phyloP scores from a whole-genome alignment of 768 basidiomycete species.

The Leccinum boreale region DNA sequence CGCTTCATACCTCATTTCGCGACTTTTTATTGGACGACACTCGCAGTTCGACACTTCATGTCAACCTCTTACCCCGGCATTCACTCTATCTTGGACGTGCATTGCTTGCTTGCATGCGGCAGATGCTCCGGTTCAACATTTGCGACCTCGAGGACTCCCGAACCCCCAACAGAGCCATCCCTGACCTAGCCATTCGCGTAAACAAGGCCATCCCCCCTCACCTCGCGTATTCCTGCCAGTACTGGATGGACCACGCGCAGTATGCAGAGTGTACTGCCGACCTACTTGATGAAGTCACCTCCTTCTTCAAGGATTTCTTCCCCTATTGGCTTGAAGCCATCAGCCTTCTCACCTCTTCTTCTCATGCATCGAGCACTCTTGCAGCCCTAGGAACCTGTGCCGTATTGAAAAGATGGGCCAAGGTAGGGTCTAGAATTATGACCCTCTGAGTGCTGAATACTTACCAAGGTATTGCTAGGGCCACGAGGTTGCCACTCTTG shows the following conservation, averaged over 20 bases:
- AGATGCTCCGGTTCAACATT: slow-evolving; percentile 38
- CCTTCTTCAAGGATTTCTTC: slow-evolving; percentile 24
- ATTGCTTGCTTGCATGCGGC: slow-evolving; percentile 31
- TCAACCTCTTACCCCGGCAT: slow-evolving; percentile 12
- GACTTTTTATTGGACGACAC: slow-evolving; percentile 30
- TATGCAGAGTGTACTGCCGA: slow-evolving; percentile 7
- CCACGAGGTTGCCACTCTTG: slow-evolving; percentile 11
- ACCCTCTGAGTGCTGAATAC: neutral
- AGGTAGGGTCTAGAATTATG: slow-evolving; percentile 5
- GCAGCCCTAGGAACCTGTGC: slow-evolving; percentile 12
- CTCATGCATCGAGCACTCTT: slow-evolving; percentile 1
- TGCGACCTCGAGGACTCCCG: slow-evolving; percentile 36
- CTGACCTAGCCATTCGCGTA: slow-evolving; percentile 16
- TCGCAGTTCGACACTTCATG: slow-evolving; percentile 23
- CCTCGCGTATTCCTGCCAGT: slow-evolving; percentile 36
- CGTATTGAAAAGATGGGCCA: slow-evolving; percentile 13
- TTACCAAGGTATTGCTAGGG: slow-evolving; percentile 9
- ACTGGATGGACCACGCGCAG: slow-evolving; percentile 34
- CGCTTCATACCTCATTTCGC: slow-evolving; percentile 35
- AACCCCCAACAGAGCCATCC: slow-evolving; percentile 26
- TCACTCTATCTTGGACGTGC: slow-evolving; percentile 22
- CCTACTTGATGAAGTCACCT: slow-evolving; percentile 13
- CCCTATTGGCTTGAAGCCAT: slow-evolving; percentile 41
- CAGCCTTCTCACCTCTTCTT: slow-evolving; percentile 13
- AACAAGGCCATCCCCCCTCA: slow-evolving; percentile 24